A percentile compares a stretch with the other conserved stretches of the same genome.
These are phyloP conservation scores for Brassica carinata DNA, from an alignment of 345 rosid genomes.

Conservation along the genomic window DNA sequence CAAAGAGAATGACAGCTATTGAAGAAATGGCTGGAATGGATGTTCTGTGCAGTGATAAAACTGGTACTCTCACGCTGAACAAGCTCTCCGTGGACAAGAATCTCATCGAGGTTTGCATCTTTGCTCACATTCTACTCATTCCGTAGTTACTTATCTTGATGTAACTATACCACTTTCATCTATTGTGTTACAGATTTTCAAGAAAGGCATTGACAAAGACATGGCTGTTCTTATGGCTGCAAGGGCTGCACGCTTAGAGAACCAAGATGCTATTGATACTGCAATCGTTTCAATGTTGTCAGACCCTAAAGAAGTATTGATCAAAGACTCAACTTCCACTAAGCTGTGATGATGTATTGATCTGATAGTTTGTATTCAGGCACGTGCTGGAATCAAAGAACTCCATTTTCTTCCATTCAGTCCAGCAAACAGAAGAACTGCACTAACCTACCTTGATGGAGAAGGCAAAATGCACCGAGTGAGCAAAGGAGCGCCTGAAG, in stretches of 20 bases:
- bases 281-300: conserved; percentile 83
- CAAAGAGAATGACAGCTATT: conserved; percentile 63
- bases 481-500: conserved; percentile 98
- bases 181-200: conserved; percentile 53
- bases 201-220: conserved; percentile 61
- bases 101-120: conserved; percentile 7
- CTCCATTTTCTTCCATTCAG: conserved; percentile 91
- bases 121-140: neutral
- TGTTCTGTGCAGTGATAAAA: conserved; percentile 57
- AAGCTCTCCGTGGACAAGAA: conserved; percentile 79
- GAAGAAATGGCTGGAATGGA: conserved; percentile 50
- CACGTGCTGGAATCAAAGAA: conserved; percentile 80
- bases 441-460: conserved; percentile 71
- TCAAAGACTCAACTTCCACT: conserved; percentile 2
- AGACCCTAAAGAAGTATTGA: conserved; percentile 77
- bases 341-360: neutral
- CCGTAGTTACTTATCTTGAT: neutral
- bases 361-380: conserved; percentile 43
- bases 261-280: conserved; percentile 85
- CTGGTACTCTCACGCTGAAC: conserved; percentile 88
- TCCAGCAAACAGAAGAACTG: conserved; percentile 92
- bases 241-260: conserved; percentile 88
- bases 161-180: neutral
- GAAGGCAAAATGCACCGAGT: conserved; percentile 73
- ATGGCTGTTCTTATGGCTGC: conserved; percentile 84